Evolutionary conservation across 2,329 filamentous ascomycete genomes (phyloP).

Genomic region (Coniochaeta sp.): DNA sequence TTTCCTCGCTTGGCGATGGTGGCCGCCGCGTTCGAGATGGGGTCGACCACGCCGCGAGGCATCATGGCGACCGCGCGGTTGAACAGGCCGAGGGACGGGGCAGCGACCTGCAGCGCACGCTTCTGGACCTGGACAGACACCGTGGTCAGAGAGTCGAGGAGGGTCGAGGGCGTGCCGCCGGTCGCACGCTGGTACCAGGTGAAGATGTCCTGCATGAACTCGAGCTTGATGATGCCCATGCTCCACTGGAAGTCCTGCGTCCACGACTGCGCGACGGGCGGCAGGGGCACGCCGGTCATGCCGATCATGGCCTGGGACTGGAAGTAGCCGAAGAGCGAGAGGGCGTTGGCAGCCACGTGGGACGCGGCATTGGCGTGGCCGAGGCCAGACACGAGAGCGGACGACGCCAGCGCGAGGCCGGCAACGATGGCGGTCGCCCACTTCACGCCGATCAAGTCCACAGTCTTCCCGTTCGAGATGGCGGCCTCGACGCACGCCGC

Average conservation of each 20-base stretch:
- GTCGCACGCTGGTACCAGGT: constrained; percentile 96
- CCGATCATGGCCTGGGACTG: constrained; percentile 90
- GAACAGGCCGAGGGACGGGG: constrained; percentile 30
- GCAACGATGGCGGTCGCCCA: constrained; percentile 87
- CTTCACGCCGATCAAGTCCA: constrained; percentile 79
- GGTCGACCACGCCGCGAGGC: constrained; percentile 25
- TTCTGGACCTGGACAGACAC: constrained; percentile 82
- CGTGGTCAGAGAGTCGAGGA: constrained; percentile 65
- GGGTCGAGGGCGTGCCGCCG: constrained; percentile 72
- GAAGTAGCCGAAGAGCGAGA: constrained; percentile 93
- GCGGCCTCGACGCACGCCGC: constrained; percentile 83
- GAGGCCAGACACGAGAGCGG: constrained; percentile 80
- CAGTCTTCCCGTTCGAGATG: constrained; percentile 86
- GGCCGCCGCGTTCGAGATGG: constrained; percentile 23
- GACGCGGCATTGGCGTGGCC: constrained; percentile 92
- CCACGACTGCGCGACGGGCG: constrained; percentile 86
- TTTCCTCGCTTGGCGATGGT: constrained; percentile 45
- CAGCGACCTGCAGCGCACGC: constrained; percentile 31
- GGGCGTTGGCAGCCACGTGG: constrained; percentile 86
- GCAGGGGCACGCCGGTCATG: constrained; percentile 71
- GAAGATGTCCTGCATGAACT: constrained; percentile 81
- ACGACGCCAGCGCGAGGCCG: constrained; percentile 73
- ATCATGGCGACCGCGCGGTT: constrained; percentile 37
- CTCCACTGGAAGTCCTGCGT: constrained; percentile 98
- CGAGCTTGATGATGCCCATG: constrained; percentile 85